phyloP scores from a whole-genome alignment of 2,329 filamentous ascomycete species.

The Xylariaceae sp. region DNA sequence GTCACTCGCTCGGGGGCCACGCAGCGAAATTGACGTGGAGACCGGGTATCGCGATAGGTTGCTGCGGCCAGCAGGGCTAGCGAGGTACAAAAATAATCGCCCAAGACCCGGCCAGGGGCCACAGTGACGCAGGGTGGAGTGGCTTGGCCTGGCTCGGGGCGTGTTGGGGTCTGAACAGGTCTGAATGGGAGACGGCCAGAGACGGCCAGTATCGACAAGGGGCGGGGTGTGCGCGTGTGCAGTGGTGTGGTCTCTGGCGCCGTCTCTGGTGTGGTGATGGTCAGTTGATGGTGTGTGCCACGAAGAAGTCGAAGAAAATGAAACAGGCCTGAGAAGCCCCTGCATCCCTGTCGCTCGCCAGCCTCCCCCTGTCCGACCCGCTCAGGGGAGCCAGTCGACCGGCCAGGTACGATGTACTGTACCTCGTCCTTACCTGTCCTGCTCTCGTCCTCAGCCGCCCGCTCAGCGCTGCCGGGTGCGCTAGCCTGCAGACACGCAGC shows the following conservation, averaged over 20 bases:
- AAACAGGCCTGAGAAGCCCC: constrained; percentile 27
- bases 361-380: no score
- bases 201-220: no score
- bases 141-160: neutral
- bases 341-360: constrained; percentile 11
- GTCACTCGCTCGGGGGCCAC: constrained; percentile 17
- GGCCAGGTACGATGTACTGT: no score
- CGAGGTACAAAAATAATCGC: constrained; percentile 25
- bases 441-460: no score
- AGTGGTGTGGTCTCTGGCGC: no score
- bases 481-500: no score
- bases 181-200: no score
- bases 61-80: constrained; percentile 10
- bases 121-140: constrained; percentile 22
- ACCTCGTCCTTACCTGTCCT: no score
- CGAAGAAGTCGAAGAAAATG: constrained; percentile 24
- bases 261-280: neutral
- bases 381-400: no score
- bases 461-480: no score
- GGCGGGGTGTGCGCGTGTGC: no score
- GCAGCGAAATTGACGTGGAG: constrained; percentile 12
- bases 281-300: no score
- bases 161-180: neutral
- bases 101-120: constrained; percentile 13
- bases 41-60: constrained; percentile 3